phyloP scores from a whole-genome alignment of 2,329 filamentous ascomycete genomes.

The Aspergillus sp. region DNA sequence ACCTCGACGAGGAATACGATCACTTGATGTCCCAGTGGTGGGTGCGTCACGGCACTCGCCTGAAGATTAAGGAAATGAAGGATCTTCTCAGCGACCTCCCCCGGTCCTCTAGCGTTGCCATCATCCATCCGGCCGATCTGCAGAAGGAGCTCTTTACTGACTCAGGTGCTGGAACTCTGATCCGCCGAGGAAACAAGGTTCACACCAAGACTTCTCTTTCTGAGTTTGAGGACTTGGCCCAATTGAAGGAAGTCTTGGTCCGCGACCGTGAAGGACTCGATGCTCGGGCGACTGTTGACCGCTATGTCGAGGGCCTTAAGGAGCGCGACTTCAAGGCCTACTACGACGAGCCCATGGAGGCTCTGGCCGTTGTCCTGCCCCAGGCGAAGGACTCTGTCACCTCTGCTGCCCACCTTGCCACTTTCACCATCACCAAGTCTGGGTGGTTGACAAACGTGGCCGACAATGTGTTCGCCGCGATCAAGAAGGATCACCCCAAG shows the following conservation, averaged over 20 bases:
- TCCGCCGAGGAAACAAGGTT: constrained; percentile 88
- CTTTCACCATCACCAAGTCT: constrained; percentile 88
- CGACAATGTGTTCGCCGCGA: constrained; percentile 89
- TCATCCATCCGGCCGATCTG: constrained; percentile 92
- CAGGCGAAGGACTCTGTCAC: constrained; percentile 57
- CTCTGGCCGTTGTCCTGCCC: constrained; percentile 83
- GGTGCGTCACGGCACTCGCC: constrained; percentile 89
- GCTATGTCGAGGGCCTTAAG: constrained; percentile 77
- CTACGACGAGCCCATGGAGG: constrained; percentile 92
- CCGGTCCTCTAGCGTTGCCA: constrained; percentile 89
- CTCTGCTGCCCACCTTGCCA: constrained; percentile 77
- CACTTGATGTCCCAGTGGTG: constrained; percentile 89
- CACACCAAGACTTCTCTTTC: constrained; percentile 68
- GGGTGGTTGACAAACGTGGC: constrained; percentile 94
- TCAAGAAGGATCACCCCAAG: constrained; percentile 90
- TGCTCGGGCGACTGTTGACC: constrained; percentile 78
- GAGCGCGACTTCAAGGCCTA: constrained; percentile 84
- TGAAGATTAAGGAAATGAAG: constrained; percentile 98
- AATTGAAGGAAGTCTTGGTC: constrained; percentile 78
- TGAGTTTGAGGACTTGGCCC: constrained; percentile 72
- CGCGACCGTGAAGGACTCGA: constrained; percentile 80
- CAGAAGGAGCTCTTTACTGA: constrained; percentile 98
- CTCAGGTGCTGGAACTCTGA: constrained; percentile 88
- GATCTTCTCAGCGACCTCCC: constrained; percentile 86
- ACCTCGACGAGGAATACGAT: constrained; percentile 94